A percentile compares a stretch with the other conserved stretches of the same genome.
These are phyloP conservation scores for Athelia sp. DNA, from an alignment of 1,284 basidiomycete species.

Conservation along the genomic window DNA sequence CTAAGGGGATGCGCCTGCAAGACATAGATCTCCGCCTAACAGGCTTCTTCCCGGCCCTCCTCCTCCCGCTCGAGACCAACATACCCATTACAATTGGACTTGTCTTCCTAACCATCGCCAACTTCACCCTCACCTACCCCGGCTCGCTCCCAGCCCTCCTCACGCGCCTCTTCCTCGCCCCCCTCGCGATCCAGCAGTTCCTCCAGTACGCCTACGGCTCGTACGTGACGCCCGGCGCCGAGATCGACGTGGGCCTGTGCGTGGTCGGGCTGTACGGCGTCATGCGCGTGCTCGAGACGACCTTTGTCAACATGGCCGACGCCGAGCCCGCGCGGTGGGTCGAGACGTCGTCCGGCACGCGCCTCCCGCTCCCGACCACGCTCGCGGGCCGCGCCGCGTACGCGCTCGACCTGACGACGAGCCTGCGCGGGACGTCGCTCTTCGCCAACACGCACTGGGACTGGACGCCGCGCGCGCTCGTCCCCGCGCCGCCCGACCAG, in stretches of 20 bases:
- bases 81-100: not conserved
- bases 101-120: not conserved
- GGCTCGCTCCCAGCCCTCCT: not conserved
- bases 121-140: not conserved
- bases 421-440: constrained; percentile 13
- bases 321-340: constrained; percentile 9
- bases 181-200: constrained; percentile 5
- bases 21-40: not conserved
- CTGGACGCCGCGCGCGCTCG: constrained; percentile 7
- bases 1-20: not conserved
- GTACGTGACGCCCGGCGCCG: constrained; percentile 3
- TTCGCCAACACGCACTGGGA: constrained; percentile 12
- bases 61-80: constrained; percentile 1
- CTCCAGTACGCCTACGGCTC: constrained; percentile 8
- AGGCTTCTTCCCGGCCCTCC: constrained; percentile 4
- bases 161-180: constrained; percentile 2
- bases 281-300: constrained; percentile 8
- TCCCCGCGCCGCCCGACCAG: not conserved
- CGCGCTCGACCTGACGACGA: constrained; percentile 13
- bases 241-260: constrained; percentile 4
- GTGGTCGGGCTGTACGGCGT: constrained; percentile 10
- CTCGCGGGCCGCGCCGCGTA: constrained; percentile 9
- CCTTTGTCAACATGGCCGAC: constrained; percentile 7
- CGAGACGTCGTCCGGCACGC: constrained; percentile 1
- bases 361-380: constrained; percentile 8